phyloP scores from a whole-genome alignment of 345 rosid species.

The Erodium maritimum region DNA sequence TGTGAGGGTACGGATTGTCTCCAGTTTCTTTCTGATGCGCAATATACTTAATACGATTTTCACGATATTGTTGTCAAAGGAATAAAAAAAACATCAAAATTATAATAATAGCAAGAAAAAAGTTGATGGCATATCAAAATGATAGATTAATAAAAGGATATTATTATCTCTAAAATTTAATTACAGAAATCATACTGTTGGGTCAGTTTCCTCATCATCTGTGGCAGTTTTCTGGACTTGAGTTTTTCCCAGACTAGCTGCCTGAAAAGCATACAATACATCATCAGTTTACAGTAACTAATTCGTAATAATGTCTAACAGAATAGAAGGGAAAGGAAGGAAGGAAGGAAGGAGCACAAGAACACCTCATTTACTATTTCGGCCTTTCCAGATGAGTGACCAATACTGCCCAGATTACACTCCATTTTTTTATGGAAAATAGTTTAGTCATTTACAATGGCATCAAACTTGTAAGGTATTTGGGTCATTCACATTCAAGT shows the following conservation, averaged over 20 bases:
- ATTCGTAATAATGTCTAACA: too few species aligned
- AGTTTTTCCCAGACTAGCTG: conserved; percentile 27
- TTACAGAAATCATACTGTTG: conserved; percentile 40
- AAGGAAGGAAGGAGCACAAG: too few species aligned
- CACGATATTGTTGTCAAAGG: conserved; percentile 68
- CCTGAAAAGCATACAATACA: conserved; percentile 18
- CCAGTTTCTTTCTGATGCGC: conserved; percentile 56
- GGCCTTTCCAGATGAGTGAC: too few species aligned
- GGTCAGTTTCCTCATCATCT: conserved; percentile 97
- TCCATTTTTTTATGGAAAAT: too few species aligned
- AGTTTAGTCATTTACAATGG: too few species aligned
- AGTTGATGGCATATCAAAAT: background rate
- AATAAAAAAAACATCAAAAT: background rate
- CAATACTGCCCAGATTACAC: too few species aligned
- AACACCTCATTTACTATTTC: too few species aligned
- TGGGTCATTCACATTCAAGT: too few species aligned
- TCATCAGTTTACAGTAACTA: too few species aligned
- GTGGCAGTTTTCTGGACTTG: conserved; percentile 36
- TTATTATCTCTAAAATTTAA: background rate
- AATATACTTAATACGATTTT: conserved; percentile 66
- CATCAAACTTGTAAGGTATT: too few species aligned
- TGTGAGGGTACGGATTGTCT: conserved; percentile 79
- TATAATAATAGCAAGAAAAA: background rate
- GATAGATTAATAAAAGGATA: background rate
- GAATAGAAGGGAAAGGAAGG: too few species aligned